Evolutionary conservation across 2,329 filamentous ascomycete species (phyloP), one percentile per base, ranked within the genome.

Genomic region (Gnomoniopsis smithogilvyi): DNA sequence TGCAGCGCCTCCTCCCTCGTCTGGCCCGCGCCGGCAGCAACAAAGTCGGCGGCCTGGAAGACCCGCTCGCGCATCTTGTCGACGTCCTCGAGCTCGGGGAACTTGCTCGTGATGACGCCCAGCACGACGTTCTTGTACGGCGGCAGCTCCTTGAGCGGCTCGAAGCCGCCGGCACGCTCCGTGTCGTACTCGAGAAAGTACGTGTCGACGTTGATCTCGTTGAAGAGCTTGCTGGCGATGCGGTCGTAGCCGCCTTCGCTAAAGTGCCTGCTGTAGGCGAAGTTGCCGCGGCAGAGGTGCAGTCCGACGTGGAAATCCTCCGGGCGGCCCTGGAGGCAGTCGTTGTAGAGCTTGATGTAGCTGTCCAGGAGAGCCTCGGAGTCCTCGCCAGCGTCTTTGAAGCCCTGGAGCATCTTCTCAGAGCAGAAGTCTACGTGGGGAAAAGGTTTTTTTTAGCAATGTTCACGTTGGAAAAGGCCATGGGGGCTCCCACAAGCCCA

Each of bases 321-420:
- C 0, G 88, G 87, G 0, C 85, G 78, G 63, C 79, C 77, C 30
- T 77, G 74, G 65, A 90, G 80, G 69, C 84, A 87, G 69, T 88
- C 85, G 68, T 91, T 91, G 78, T 91, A 90, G 65, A 89, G 83
- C 70, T 84, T 81, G 71, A 92, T 83, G 69, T 92, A 92, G 34
- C 83, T 79, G 65, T 88, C 83, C 53, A 92, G 81, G 63, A 90
- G 81, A 62, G 84, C 81, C 41, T 89, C 85, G 14, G 86, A 79
- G 19, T 85, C 78, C 47, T 80, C 75, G 64, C 88, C 87, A 22
- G 80, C 79, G 58, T 81, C 77, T 74, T 79, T 67, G 58, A 77
- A 84, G 30, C 84, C 83, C 57, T 78, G 74, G 17, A 86, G 74
- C 84, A 89, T 89, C 62, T 84, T 83, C 41, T 88, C 82, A 4